Conservation (phyloP, 257 asterid genomes). For the Henckelia pumila region DNA sequence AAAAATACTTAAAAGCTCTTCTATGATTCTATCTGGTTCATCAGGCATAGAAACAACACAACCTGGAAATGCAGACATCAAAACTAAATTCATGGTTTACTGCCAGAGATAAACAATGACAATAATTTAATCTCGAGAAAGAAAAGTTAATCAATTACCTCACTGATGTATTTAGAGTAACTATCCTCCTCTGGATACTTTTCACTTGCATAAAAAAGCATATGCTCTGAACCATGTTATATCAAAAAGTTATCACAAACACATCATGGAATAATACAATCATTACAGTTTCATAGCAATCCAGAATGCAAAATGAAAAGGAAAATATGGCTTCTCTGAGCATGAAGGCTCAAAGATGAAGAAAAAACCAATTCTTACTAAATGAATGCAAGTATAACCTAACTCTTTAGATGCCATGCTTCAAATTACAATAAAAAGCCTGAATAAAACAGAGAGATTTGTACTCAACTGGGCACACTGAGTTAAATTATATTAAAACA, state of each 20-base stretch:
- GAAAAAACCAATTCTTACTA: constrained; percentile 5
- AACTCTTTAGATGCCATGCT: neutral
- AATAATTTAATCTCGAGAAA: constrained; percentile 18
- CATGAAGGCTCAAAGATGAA: neutral
- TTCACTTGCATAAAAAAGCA: constrained; percentile 97
- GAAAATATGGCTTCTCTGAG: too few species aligned
- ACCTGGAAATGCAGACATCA: constrained; percentile 9
- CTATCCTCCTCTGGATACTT: constrained; percentile 94
- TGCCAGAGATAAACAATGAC: constrained; percentile 10
- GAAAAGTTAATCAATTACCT: constrained; percentile 45
- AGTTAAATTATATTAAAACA: too few species aligned
- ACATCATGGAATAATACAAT: neutral
- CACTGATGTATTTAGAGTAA: constrained; percentile 83
- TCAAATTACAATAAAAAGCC: too few species aligned
- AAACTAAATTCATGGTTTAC: neutral
- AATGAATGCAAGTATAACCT: neutral
- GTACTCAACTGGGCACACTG: too few species aligned
- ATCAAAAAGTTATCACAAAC: constrained; percentile 7
- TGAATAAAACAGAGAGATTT: neutral
- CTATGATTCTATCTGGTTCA: constrained; percentile 7
- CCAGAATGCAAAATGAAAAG: constrained; percentile 8
- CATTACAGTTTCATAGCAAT: constrained; percentile 2
- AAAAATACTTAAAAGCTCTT: constrained; percentile 14
- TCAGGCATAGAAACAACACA: neutral
- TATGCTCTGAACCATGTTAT: constrained; percentile 63